Conservation (phyloP, 2,329 filamentous ascomycete genomes). For the Phaeosphaeriaceae sp. region DNA sequence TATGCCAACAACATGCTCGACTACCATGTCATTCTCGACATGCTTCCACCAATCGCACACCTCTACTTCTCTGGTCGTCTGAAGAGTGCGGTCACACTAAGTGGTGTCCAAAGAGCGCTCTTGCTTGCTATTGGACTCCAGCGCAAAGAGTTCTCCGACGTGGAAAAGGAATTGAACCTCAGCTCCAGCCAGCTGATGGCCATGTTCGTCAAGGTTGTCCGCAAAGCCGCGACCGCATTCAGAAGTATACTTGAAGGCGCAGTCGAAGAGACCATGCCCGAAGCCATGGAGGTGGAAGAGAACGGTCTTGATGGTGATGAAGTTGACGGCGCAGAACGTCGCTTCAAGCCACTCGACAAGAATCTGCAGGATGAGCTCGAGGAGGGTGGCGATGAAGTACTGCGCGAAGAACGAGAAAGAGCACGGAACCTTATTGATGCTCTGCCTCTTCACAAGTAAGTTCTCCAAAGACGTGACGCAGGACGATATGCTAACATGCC, state of each 20-base stretch:
- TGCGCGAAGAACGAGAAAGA: conserved; percentile 72
- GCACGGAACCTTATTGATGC: conserved; percentile 90
- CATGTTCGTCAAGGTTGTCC: conserved; percentile 96
- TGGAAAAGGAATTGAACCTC: conserved; percentile 80
- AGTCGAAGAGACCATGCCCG: conserved; percentile 56
- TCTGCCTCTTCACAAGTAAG: conserved; percentile 85
- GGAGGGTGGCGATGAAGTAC: conserved; percentile 79
- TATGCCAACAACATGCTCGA: conserved; percentile 98
- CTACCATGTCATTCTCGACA: conserved; percentile 95
- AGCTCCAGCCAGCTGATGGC: conserved; percentile 82
- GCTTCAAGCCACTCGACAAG: conserved; percentile 73
- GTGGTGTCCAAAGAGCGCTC: conserved; percentile 83
- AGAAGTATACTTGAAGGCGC: conserved; percentile 76
- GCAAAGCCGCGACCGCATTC: conserved; percentile 85
- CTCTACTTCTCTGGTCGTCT: conserved; percentile 87
- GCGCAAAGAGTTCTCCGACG: conserved; percentile 80
- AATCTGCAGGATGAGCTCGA: conserved; percentile 82
- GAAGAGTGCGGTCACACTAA: conserved; percentile 70
- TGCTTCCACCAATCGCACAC: conserved; percentile 80
- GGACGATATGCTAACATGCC: conserved; percentile 3
- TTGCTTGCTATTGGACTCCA: conserved; percentile 89
- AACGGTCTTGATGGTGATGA: conserved; percentile 62
- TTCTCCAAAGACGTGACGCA: background rate
- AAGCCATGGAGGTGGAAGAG: conserved; percentile 48
- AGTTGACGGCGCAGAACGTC: conserved; percentile 65